These are phyloP conservation scores for Hypomontagnella monticulosa DNA, from an alignment of 495 filamentous ascomycete species.

Conservation along the genomic window DNA sequence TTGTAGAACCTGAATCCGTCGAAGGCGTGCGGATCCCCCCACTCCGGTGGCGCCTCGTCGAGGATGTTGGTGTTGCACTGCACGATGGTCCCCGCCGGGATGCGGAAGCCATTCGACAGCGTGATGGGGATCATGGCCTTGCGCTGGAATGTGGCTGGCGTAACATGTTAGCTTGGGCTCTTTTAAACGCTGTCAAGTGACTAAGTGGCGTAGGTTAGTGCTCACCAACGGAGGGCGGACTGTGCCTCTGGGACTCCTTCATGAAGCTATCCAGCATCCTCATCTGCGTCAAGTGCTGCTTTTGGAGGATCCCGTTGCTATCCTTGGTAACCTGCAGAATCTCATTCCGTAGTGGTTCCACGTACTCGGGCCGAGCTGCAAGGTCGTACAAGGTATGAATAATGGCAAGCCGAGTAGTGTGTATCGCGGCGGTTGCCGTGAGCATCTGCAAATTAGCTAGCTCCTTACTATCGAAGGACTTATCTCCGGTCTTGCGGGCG, in stretches of 20 bases:
- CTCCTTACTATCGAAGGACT: conserved; percentile 37
- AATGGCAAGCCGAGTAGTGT: conserved; percentile 43
- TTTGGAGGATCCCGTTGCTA: conserved; percentile 47
- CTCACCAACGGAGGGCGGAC: conserved; percentile 52
- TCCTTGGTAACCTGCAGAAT: conserved; percentile 50
- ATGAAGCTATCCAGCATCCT: conserved; percentile 63
- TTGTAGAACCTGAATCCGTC: conserved; percentile 63
- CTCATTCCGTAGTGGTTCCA: conserved; percentile 59
- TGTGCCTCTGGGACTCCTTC: conserved; percentile 57
- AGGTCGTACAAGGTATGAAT: conserved; percentile 57
- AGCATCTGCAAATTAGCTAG: conserved; percentile 45
- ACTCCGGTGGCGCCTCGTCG: conserved; percentile 37
- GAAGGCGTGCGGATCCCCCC: conserved; percentile 56
- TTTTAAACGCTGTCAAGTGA: not conserved
- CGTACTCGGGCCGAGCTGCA: conserved; percentile 55
- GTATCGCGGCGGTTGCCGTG: conserved; percentile 48
- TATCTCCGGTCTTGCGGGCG: conserved; percentile 39
- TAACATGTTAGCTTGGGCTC: conserved; percentile 24
- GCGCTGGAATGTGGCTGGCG: conserved; percentile 44
- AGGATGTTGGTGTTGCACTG: conserved; percentile 45
- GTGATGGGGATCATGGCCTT: conserved; percentile 45
- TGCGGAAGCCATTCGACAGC: conserved; percentile 50
- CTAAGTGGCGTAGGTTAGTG: conserved; percentile 10
- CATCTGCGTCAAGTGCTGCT: conserved; percentile 53
- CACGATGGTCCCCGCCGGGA: conserved; percentile 47